Conservation (phyloP, 2,329 filamentous ascomycete genomes). For the Penicillium sp. region DNA sequence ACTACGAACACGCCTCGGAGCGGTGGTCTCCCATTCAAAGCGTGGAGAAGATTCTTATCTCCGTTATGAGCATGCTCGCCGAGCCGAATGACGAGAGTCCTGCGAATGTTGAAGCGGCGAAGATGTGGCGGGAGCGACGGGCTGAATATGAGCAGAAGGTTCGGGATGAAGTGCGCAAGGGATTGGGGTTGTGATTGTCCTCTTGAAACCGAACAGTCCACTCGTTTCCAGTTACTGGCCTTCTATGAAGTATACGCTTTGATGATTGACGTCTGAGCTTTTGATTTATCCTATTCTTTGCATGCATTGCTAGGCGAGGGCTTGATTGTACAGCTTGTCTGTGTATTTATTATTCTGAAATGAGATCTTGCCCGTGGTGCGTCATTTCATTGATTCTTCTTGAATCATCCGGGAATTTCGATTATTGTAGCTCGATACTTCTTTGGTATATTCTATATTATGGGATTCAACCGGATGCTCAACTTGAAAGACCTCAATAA, state of each 20-base stretch:
- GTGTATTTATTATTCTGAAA: slow-evolving; percentile 15
- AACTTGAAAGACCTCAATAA: background rate
- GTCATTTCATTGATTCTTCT: background rate
- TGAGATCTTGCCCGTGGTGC: slow-evolving; percentile 13
- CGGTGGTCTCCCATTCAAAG: slow-evolving; percentile 96
- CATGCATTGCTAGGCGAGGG: slow-evolving; percentile 22
- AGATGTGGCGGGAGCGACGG: slow-evolving; percentile 90
- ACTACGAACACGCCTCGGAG: slow-evolving; percentile 95
- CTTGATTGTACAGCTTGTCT: slow-evolving; percentile 19
- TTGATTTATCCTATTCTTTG: slow-evolving; percentile 8
- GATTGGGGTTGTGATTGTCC: slow-evolving; percentile 68
- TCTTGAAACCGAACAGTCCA: background rate
- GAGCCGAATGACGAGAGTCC: slow-evolving; percentile 97
- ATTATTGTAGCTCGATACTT: background rate
- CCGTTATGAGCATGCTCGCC: slow-evolving; percentile 97
- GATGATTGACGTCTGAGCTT: slow-evolving; percentile 30
- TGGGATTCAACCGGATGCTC: background rate
- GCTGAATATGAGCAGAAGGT: slow-evolving; percentile 86
- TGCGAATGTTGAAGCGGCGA: slow-evolving; percentile 92
- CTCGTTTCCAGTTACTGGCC: background rate
- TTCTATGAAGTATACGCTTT: slow-evolving; percentile 14
- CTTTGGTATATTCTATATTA: background rate
- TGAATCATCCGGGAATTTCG: background rate
- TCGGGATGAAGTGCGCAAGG: slow-evolving; percentile 76
- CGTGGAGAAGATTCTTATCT: slow-evolving; percentile 96